Percentiles rank a stretch among this genome's conserved stretches.
Evolutionary conservation across 768 basidiomycete genomes (phyloP).

Genomic region (Naganishia onofrii): DNA sequence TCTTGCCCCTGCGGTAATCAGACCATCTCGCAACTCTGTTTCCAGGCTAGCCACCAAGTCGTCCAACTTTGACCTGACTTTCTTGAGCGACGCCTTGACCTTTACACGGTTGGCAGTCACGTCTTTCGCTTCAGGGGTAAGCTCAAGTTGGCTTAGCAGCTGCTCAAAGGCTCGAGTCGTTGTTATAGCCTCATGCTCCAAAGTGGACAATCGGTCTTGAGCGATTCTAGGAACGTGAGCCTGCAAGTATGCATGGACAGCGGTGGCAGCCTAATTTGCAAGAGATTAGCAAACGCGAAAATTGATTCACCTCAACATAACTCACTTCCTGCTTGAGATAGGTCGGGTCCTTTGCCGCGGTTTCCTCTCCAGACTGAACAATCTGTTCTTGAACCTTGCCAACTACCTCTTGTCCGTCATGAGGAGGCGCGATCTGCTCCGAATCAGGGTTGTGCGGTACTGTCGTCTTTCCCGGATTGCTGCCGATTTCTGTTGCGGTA

Average conservation of each 20-base stretch:
- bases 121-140: constrained; percentile 14
- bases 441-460: constrained; percentile 21
- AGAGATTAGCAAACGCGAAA: background rate
- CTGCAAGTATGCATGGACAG: constrained; percentile 6
- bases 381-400: background rate
- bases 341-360: constrained; percentile 2
- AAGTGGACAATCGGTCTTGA: constrained; percentile 4
- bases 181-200: constrained; percentile 6
- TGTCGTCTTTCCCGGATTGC: constrained; percentile 19
- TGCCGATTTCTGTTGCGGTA: background rate
- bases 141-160: background rate
- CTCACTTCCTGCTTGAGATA: constrained; percentile 20
- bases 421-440: background rate
- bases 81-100: constrained; percentile 19
- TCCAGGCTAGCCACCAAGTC: background rate
- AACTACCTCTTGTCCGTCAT: background rate
- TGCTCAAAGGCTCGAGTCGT: constrained; percentile 8
- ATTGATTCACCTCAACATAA: background rate
- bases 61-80: constrained; percentile 18
- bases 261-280: background rate
- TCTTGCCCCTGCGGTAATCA: constrained; percentile 12
- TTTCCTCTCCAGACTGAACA: background rate
- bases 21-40: constrained; percentile 3
- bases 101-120: constrained; percentile 14
- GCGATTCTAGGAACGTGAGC: constrained; percentile 7